A percentile compares a stretch with the other conserved stretches of the same genome.
phyloP scores from a whole-genome alignment of 768 basidiomycete species.

The Artomyces pyxidatus region DNA sequence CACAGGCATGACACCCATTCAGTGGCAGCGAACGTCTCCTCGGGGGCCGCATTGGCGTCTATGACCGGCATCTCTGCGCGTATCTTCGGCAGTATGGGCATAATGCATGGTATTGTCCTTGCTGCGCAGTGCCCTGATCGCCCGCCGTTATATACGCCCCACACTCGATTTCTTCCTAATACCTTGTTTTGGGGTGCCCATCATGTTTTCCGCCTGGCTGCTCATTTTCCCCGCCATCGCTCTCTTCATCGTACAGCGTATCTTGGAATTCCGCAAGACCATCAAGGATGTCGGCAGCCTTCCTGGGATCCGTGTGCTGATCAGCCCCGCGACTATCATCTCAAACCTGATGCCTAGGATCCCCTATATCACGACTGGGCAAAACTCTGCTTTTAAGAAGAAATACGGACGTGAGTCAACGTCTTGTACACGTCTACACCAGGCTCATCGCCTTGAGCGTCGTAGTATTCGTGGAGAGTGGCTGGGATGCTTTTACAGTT shows the following conservation, averaged over 20 bases:
- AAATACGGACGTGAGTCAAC: not conserved
- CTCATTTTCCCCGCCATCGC: not conserved
- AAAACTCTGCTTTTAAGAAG: not conserved
- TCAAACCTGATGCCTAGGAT: not conserved
- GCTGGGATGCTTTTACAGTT: not conserved
- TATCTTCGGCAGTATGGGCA: too few relatives aligned
- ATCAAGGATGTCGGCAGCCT: not conserved
- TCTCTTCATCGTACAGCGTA: not conserved
- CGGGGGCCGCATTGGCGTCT: too few relatives aligned
- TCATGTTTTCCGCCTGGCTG: not conserved
- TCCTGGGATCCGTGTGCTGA: not conserved
- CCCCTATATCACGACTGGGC: not conserved
- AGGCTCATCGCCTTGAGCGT: too few relatives aligned
- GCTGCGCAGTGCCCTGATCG: too few relatives aligned
- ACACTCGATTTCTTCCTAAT: too few relatives aligned
- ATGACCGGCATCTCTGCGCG: too few relatives aligned
- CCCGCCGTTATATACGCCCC: too few relatives aligned
- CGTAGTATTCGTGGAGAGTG: constrained; percentile 1
- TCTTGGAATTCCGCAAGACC: not conserved
- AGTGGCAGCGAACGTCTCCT: too few relatives aligned
- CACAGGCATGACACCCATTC: too few relatives aligned
- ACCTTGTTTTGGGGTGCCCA: too few relatives aligned
- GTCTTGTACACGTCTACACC: too few relatives aligned
- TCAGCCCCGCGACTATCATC: not conserved
- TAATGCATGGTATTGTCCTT: too few relatives aligned